Conservation (phyloP, 176 grass and related monocot genomes). For the bread wheat (Triticum aestivum) region DNA sequence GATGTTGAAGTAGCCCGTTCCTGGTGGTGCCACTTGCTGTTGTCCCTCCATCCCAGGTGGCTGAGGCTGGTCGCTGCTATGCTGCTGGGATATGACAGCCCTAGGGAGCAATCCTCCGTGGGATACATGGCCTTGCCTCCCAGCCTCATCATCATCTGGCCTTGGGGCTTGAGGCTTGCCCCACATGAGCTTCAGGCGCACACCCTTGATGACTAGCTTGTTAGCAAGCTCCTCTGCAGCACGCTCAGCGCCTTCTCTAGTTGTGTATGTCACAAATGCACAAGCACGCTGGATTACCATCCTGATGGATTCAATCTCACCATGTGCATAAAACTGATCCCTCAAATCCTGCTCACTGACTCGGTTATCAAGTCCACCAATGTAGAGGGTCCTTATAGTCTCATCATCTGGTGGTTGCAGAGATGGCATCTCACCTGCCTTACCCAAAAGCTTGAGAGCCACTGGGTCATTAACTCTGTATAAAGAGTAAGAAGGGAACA, state of each 20-base stretch:
- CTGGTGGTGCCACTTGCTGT: slow-evolving; percentile 32
- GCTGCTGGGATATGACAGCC: slow-evolving; percentile 91
- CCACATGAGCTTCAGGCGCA: slow-evolving; percentile 98
- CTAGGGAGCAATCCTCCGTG: slow-evolving; percentile 89
- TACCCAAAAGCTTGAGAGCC: slow-evolving; percentile 80
- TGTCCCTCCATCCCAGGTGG: slow-evolving; percentile 57
- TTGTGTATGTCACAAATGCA: slow-evolving; percentile 92
- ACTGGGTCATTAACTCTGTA: slow-evolving; percentile 94
- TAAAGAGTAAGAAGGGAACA: slow-evolving; percentile 7
- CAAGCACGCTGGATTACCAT: slow-evolving; percentile 88
- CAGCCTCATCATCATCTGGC: slow-evolving; percentile 58
- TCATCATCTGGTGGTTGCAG: slow-evolving; percentile 86
- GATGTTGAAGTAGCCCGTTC: slow-evolving; percentile 84
- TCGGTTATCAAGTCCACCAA: slow-evolving; percentile 79
- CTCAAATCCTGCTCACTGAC: slow-evolving; percentile 84
- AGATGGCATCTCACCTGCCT: slow-evolving; percentile 96
- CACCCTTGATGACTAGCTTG: slow-evolving; percentile 90
- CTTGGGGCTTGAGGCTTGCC: slow-evolving; percentile 81
- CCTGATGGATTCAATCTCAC: slow-evolving; percentile 94
- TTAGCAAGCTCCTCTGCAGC: slow-evolving; percentile 94
- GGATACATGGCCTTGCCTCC: slow-evolving; percentile 57
- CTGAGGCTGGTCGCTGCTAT: slow-evolving; percentile 59
- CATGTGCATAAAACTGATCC: slow-evolving; percentile 92
- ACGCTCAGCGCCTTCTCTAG: slow-evolving; percentile 80
- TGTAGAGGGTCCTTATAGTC: slow-evolving; percentile 85